Evolutionary conservation across 1,284 basidiomycete species (phyloP).

Genomic region (Erythrobasidium hasegawianum): DNA sequence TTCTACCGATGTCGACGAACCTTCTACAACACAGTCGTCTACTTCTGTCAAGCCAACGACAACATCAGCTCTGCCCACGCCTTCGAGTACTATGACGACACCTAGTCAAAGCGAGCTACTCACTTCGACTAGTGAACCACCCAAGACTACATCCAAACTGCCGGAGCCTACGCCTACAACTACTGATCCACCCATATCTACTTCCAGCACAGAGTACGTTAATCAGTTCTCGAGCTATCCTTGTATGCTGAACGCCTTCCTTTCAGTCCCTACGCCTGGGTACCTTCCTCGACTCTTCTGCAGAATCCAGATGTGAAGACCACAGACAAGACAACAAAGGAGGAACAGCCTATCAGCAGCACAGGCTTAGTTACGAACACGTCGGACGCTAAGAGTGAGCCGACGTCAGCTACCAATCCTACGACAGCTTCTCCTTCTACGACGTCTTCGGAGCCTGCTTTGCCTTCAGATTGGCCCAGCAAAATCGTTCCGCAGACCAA

Average conservation of each 20-base stretch:
- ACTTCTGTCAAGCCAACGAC: no score
- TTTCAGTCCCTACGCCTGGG: conserved; percentile 29
- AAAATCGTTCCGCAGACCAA: conserved; percentile 26
- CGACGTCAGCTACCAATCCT: background rate
- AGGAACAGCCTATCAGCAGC: background rate
- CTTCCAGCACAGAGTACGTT: background rate
- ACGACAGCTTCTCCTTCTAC: background rate
- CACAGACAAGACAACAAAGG: background rate
- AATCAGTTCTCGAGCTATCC: no score
- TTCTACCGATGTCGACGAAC: background rate
- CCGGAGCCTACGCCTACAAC: background rate
- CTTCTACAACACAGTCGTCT: background rate
- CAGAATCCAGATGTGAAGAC: conserved; percentile 13
- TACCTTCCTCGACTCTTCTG: conserved; percentile 21
- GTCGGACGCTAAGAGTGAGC: background rate
- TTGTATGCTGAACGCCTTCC: background rate
- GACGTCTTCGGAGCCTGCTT: background rate
- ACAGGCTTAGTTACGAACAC: background rate
- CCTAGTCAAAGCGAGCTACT: background rate
- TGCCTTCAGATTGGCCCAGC: conserved; percentile 33
- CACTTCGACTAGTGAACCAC: background rate
- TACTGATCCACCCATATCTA: background rate
- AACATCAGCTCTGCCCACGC: no score
- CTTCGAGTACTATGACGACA: background rate
- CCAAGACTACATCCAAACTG: no score